Conservation (phyloP, 805 yeast genomes). For the Blastobotrys robertii region DNA sequence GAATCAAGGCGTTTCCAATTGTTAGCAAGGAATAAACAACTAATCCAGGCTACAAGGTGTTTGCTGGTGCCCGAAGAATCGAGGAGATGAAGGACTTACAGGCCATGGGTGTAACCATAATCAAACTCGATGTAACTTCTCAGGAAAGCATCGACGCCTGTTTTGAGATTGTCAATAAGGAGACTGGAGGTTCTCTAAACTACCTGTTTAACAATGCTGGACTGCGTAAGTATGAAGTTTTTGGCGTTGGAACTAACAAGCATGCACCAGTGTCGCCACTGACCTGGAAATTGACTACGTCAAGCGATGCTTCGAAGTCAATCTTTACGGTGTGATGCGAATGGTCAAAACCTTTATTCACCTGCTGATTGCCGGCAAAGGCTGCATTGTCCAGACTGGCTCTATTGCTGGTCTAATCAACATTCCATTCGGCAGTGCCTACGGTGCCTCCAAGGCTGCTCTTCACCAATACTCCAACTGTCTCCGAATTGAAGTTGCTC, state of each 20-base stretch:
- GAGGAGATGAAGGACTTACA: slow-evolving; percentile 46
- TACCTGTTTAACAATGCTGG: slow-evolving; percentile 69
- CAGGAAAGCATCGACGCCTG: slow-evolving; percentile 34
- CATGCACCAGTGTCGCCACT: slow-evolving; percentile 61
- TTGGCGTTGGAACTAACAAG: no score
- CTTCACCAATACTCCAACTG: slow-evolving; percentile 60
- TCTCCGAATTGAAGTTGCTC: slow-evolving; percentile 56
- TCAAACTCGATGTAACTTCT: slow-evolving; percentile 50
- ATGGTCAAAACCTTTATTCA: slow-evolving; percentile 48
- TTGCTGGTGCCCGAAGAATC: slow-evolving; percentile 63
- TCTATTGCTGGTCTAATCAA: slow-evolving; percentile 56
- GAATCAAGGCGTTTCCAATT: no score
- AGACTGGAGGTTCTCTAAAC: slow-evolving; percentile 37
- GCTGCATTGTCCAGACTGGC: slow-evolving; percentile 65
- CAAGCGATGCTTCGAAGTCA: slow-evolving; percentile 47
- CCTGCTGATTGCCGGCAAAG: slow-evolving; percentile 53
- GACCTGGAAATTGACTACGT: slow-evolving; percentile 52
- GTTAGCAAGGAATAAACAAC: no score
- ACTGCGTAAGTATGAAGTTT: neutral
- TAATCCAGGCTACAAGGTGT: slow-evolving; percentile 31
- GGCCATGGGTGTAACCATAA: slow-evolving; percentile 35
- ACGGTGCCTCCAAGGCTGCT: slow-evolving; percentile 64
- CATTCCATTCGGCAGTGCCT: slow-evolving; percentile 60
- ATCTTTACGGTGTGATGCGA: slow-evolving; percentile 61
- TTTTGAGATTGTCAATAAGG: slow-evolving; percentile 27